A percentile compares a stretch with the other conserved stretches of the same genome.
phyloP scores from a whole-genome alignment of 495 filamentous ascomycete genomes.

The Xanthoparmelia taractica region DNA sequence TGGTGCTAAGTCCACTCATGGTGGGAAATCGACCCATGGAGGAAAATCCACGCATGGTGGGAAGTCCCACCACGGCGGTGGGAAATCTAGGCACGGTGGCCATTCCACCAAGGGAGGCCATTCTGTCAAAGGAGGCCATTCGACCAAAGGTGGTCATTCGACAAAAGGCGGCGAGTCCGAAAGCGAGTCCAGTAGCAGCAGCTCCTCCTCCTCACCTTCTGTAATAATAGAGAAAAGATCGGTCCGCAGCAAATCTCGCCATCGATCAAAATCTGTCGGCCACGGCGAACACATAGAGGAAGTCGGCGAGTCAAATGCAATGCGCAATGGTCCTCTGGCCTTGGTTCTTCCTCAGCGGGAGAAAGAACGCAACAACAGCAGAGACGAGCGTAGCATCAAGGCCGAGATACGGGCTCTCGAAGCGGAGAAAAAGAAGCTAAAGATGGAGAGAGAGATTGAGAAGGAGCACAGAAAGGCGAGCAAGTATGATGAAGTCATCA shows the following conservation, averaged over 20 bases:
- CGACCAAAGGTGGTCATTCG: slow-evolving; percentile 12
- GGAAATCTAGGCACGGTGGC: slow-evolving; percentile 15
- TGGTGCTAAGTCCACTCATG: slow-evolving; percentile 17
- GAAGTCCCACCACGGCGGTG: slow-evolving; percentile 18
- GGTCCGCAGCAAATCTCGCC: slow-evolving; percentile 25
- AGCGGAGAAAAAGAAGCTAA: slow-evolving; percentile 39
- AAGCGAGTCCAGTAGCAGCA: slow-evolving; percentile 12
- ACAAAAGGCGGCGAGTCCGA: slow-evolving; percentile 17
- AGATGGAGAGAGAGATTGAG: slow-evolving; percentile 33
- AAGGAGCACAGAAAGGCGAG: slow-evolving; percentile 44
- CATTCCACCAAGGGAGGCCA: slow-evolving; percentile 17
- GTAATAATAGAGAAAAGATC: slow-evolving; percentile 20
- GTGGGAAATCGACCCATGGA: slow-evolving; percentile 18
- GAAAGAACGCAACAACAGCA: slow-evolving; percentile 33
- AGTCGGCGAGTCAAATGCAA: slow-evolving; percentile 42
- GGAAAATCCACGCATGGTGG: slow-evolving; percentile 11
- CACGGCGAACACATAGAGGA: slow-evolving; percentile 32
- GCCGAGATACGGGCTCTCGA: slow-evolving; percentile 53
- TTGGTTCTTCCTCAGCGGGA: slow-evolving; percentile 39
- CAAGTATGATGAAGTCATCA: slow-evolving; percentile 44
- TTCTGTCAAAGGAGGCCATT: slow-evolving; percentile 13
- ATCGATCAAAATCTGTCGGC: slow-evolving; percentile 33
- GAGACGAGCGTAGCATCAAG: slow-evolving; percentile 46
- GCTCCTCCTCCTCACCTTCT: slow-evolving; percentile 4
- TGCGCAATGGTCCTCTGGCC: slow-evolving; percentile 47